Evolutionary conservation across 2,329 filamentous ascomycete species (phyloP), one percentile per base, ranked within the genome.

Genomic region (Fonsecaea pedrosoi): DNA sequence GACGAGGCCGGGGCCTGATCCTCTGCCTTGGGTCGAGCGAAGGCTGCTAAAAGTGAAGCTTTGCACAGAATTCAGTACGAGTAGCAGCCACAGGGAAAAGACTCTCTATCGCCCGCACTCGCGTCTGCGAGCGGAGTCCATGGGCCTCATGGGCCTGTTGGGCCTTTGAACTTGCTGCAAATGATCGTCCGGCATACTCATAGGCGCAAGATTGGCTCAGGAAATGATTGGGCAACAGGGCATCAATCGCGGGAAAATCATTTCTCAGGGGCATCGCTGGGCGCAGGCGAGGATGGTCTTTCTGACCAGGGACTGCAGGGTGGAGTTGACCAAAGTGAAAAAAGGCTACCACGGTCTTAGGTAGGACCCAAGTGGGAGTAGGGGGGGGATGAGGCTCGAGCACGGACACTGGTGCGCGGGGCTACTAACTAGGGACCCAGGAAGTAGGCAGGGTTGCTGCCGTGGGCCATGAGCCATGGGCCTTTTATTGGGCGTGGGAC

Each of bases 251-350:
- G 60, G 65, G 65, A 65, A 65, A 63, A 65, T 66, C 68, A 67
- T 69, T 65, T 62, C 37, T 69, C 64, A 69, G 68, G 68, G 68
- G 68, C 65, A 65, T 63, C 38, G 53, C 40, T 48, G 56, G 57
- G 50, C 21, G 56, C 37, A 35, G 48, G 18, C 60, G 40, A 63
- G 35, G 38, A 56, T 4, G 53, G 3, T 37, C 57, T 25, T 50
- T 55, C 34, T n/a, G 30, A 18, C 50, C 60, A 63, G 60, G 60
- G 37, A 63, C 32, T 58, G 42, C 32, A 50, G 40, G 34, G 62
- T 58, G 54, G 60, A 57, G 38, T 45, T 18, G 50, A 54, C 21
- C 40, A 45, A 54, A 21, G 21, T 35, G 32, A 35, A 54, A 35
- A 54, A 25, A 15, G 32, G 15, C 21, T 8, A 7, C 32, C 21